phyloP scores from a whole-genome alignment of 257 asterid genomes.

The Plectranthus barbatus region DNA sequence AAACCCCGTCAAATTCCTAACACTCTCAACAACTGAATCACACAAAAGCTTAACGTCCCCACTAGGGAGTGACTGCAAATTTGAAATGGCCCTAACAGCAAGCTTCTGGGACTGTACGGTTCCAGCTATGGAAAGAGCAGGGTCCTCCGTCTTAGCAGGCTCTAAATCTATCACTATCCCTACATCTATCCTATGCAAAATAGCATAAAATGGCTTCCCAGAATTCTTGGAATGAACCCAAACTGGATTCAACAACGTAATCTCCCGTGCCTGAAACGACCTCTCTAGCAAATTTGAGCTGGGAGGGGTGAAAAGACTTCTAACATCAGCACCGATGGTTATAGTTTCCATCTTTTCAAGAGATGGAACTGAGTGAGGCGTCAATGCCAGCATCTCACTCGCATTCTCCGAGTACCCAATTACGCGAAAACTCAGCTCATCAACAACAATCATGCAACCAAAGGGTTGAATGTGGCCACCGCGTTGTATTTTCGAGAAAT shows the following conservation, averaged over 20 bases:
- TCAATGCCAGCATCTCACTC: slow-evolving; percentile 51
- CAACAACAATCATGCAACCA: slow-evolving; percentile 77
- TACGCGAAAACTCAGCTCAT: slow-evolving; percentile 44
- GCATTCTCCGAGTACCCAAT: slow-evolving; percentile 65
- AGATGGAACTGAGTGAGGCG: slow-evolving; percentile 66
- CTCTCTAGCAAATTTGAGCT: slow-evolving; percentile 52
- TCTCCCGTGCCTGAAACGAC: slow-evolving; percentile 68
- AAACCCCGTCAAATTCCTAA: slow-evolving; percentile 68
- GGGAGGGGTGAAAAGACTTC: slow-evolving; percentile 58
- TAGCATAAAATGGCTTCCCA: slow-evolving; percentile 73
- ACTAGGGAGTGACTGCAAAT: slow-evolving; percentile 72
- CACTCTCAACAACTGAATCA: slow-evolving; percentile 60
- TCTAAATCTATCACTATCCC: slow-evolving; percentile 81
- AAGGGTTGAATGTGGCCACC: slow-evolving; percentile 75
- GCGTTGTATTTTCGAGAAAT: slow-evolving; percentile 68
- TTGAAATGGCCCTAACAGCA: slow-evolving; percentile 77
- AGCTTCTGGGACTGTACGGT: slow-evolving; percentile 83
- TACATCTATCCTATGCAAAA: slow-evolving; percentile 77
- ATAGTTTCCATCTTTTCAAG: slow-evolving; percentile 45
- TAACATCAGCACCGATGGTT: slow-evolving; percentile 55
- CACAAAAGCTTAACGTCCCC: slow-evolving; percentile 73
- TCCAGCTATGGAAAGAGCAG: slow-evolving; percentile 75
- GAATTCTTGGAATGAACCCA: slow-evolving; percentile 64
- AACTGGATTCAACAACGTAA: slow-evolving; percentile 62
- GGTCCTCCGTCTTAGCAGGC: slow-evolving; percentile 74